Evolutionary conservation across 2,329 filamentous ascomycete genomes (phyloP), one percentile per base, ranked within the genome.

Genomic region (Massarina eburnea): DNA sequence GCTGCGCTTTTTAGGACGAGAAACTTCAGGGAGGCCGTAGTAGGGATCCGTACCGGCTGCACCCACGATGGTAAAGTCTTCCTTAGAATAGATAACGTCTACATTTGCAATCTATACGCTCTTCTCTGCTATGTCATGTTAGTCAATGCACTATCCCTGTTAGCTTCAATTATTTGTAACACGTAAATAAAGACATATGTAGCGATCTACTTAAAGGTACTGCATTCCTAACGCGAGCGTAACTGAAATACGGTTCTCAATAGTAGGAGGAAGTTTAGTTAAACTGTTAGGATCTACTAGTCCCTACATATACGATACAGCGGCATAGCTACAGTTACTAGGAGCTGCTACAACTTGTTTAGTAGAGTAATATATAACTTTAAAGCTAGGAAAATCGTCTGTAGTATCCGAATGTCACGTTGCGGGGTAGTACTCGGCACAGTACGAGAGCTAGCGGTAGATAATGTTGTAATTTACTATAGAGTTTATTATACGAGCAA

Each of bases 11-110:
- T n/a, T 29, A 8, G n/a, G 14, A 36, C 22, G 20, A 15, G 32
- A 18, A 8, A 46, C 44, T 9, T 39, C 38, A 6, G 44, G 44
- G 12, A 46, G 33, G 18, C 44, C 44, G 18, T 46, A 33, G 34
- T 26, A 9, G 3, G 38, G 18, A 15, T 38, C 30, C 17, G 21
- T 5, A 4, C 46, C 42, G 4, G 43, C 42, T 1, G 46, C 43
- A 9, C 39, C 49, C n/a, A 52, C 35, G 15, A 52, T 52, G 7
- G 49, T 52, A 17, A 49, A 9, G 4, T 39, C 15, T 8, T 46
- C 46, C 14, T 49, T 35, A 2, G 27, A 9, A 18, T 46, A 51
- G 10, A 51, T 51, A 12, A 27, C 3, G 30, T 43, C 48, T 44
- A 48, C 47, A 20, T 39, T 10, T 10, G 15, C 15, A 7, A 39